Conservation (phyloP, 2,329 filamentous ascomycete genomes). For the Alternaria arbusti region DNA sequence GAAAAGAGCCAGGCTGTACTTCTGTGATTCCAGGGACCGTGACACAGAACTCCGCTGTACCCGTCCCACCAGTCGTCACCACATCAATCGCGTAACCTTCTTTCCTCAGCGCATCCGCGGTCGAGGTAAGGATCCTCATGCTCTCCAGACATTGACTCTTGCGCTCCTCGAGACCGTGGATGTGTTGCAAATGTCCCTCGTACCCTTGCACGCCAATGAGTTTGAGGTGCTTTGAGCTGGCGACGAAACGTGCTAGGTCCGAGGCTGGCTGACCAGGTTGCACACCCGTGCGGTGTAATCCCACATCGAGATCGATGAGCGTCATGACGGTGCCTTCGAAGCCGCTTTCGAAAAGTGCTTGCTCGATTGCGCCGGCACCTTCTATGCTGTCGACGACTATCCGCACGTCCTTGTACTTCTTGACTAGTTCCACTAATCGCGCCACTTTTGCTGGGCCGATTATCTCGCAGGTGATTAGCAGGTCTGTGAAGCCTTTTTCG, state of each 20-base stretch:
- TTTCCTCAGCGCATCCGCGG: slow-evolving; percentile 51
- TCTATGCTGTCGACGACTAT: slow-evolving; percentile 58
- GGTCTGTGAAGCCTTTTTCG: slow-evolving; percentile 55
- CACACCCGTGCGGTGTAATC: slow-evolving; percentile 58
- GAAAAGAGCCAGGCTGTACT: slow-evolving; percentile 61
- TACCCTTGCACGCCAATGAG: slow-evolving; percentile 61
- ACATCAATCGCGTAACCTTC: slow-evolving; percentile 56
- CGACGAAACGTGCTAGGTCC: slow-evolving; percentile 51
- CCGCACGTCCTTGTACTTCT: slow-evolving; percentile 47
- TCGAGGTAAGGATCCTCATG: slow-evolving; percentile 54
- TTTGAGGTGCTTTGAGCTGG: slow-evolving; percentile 46
- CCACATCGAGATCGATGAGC: slow-evolving; percentile 59
- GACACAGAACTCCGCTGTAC: slow-evolving; percentile 61
- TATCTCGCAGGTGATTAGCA: slow-evolving; percentile 61
- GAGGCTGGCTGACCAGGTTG: slow-evolving; percentile 51
- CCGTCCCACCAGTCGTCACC: slow-evolving; percentile 61
- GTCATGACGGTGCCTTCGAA: slow-evolving; percentile 50
- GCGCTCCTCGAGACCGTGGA: slow-evolving; percentile 54
- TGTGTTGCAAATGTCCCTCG: slow-evolving; percentile 61
- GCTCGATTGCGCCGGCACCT: slow-evolving; percentile 56
- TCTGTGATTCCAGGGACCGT: slow-evolving; percentile 60
- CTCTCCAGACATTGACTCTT: slow-evolving; percentile 53
- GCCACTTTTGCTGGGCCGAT: slow-evolving; percentile 56
- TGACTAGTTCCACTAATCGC: slow-evolving; percentile 55
- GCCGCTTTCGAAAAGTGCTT: slow-evolving; percentile 47